phyloP scores from a whole-genome alignment of 225 moss, liverwort and hornwort genomes.

The Straminergon stramineum region DNA sequence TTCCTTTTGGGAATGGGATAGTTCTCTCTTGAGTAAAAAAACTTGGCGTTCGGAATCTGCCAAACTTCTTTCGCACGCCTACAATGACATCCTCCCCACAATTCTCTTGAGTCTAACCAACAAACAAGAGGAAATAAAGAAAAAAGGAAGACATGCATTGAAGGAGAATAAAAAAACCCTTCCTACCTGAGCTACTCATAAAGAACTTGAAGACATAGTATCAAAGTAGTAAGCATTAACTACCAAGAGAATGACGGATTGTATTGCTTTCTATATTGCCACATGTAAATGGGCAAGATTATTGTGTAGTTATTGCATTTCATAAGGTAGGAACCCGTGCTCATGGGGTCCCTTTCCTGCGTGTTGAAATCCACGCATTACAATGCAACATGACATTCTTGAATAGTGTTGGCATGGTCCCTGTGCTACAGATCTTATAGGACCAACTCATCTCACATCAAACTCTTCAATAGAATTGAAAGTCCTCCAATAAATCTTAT shows the following conservation, averaged over 20 bases:
- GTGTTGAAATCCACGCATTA: not conserved
- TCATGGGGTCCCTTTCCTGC: not conserved
- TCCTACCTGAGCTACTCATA: not conserved
- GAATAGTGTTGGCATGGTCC: not conserved
- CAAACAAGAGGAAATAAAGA: not conserved
- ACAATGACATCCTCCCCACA: not conserved
- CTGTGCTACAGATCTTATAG: not conserved
- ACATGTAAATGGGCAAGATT: not conserved
- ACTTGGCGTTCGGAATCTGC: constrained; percentile 8
- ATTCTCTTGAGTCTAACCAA: not conserved
- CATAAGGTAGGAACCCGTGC: not conserved
- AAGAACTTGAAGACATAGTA: not conserved
- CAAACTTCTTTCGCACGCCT: constrained; percentile 10
- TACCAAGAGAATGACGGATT: not conserved
- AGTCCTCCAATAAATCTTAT: not conserved
- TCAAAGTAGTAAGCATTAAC: not conserved
- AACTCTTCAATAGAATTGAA: not conserved
- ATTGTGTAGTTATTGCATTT: not conserved
- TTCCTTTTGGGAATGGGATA: not conserved
- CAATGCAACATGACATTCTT: not conserved
- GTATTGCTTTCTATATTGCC: not conserved
- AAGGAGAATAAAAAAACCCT: not conserved
- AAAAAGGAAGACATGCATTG: not conserved
- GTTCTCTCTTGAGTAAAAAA: constrained; percentile 4
- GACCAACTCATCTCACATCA: not conserved